Percentiles rank a stretch among this genome's conserved stretches.
phyloP scores from a whole-genome alignment of 768 basidiomycete species.

The Mycena filopes region DNA sequence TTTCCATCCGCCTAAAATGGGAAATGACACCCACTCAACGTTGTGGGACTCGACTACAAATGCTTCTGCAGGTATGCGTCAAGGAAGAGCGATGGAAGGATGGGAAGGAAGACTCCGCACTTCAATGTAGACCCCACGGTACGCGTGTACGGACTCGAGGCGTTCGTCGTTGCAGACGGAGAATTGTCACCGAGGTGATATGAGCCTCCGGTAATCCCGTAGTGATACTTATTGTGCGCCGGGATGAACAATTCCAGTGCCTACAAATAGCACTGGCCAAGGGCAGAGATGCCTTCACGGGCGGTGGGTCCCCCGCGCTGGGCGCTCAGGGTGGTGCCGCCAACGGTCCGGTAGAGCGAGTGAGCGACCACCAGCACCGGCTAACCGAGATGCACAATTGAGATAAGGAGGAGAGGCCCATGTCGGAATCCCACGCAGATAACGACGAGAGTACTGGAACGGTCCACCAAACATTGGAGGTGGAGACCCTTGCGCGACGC shows the following conservation, averaged over 20 bases:
- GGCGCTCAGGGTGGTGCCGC: slow-evolving; percentile 75
- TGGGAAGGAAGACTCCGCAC: too few species aligned
- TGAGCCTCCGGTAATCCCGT: too few species aligned
- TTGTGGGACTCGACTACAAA: slow-evolving; percentile 95
- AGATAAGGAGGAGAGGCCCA: slow-evolving; percentile 71
- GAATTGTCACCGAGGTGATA: too few species aligned
- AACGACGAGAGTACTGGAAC: slow-evolving; percentile 78
- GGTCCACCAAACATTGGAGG: slow-evolving; percentile 84
- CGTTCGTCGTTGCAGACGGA: too few species aligned
- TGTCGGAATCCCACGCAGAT: slow-evolving; percentile 87
- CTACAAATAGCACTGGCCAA: slow-evolving; percentile 86
- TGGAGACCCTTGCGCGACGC: slow-evolving; percentile 72
- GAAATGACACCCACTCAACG: slow-evolving; percentile 69
- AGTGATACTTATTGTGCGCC: too few species aligned
- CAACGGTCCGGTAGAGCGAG: slow-evolving; percentile 78
- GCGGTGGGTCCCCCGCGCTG: slow-evolving; percentile 78
- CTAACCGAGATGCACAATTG: slow-evolving; percentile 50
- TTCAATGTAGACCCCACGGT: slow-evolving; percentile 63
- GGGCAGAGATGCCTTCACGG: slow-evolving; percentile 84
- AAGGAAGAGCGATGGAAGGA: background rate
- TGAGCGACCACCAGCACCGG: slow-evolving; percentile 52
- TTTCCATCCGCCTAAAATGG: too few species aligned
- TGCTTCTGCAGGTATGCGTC: slow-evolving; percentile 62
- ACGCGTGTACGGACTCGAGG: too few species aligned
- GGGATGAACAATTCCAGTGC: too few species aligned